Base-by-base conservation (phyloP, 305 asterid genomes). In the Fraxinus sp. region DNA sequence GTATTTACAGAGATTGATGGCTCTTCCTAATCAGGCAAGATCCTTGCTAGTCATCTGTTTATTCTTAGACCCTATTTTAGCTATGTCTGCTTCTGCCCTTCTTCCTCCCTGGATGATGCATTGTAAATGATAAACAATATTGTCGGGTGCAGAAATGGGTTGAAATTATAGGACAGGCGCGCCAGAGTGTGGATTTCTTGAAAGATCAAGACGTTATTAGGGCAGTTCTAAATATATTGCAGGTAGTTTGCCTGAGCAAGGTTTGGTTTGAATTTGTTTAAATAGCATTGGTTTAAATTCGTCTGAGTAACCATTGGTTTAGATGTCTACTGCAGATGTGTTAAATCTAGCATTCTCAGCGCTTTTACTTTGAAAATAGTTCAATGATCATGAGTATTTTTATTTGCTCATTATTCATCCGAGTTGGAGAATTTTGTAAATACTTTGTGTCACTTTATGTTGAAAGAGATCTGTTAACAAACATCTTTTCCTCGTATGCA, bases 141-240 rank as follows among this genome's bases (percentile, higher is more conserved):
- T 39, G 30, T 81, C 13, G 87, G 73, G 77, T 87, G 88, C 98
- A 97, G 99, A 93, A 85, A 93, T 97, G 98, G 99, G 92, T 87
- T 62, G 99, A 97, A 84, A 97, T 97, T 81, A 95, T 97, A 41
- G 97, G 97, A 46, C 97, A 97, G 83, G 98, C 98, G 33, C 97
- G 94, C 22, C 94, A 87, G 77, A 92, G 95, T 86, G 97, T 93
- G 77, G 98, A 97, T 84, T 91, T 86, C 89, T 88, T 95, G 95
- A 97, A 93, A 89, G 98, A 97, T 83, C 93, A 86, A 66, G 98
- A 91, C 85, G 94, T 97, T 82, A 91, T 95, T 33, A 89, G 96
- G 88, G 95, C 96, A 37, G 98, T 97, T 85, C 99, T 95, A 32
- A 95, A 97, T 82, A 93, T 97, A 80, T 90, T 97, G 90, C 99